Evolutionary conservation across 2,329 filamentous ascomycete genomes (phyloP), one percentile per base, ranked within the genome.

Genomic region (Phialocephala subalpina): DNA sequence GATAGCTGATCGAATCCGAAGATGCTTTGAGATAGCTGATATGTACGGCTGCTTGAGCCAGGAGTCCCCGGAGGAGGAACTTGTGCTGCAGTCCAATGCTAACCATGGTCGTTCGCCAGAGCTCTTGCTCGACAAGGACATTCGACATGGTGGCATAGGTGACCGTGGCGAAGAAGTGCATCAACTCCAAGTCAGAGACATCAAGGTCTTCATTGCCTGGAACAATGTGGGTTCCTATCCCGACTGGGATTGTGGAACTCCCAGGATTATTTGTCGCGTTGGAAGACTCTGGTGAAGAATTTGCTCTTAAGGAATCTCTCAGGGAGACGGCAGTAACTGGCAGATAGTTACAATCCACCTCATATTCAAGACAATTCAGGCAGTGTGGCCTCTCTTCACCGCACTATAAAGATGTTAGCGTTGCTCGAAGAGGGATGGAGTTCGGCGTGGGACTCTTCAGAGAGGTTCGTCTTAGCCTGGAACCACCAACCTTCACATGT

Each of bases 111-210:
- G 22, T 57, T 27, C 60, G 62, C 66, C 63, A 68, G 2, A 60
- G 27, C 20, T 38, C 49, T 25, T 60, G 47, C 36, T 63, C 42
- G 16, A 20, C 27, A 9, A 59, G 42, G 18, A 62, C 66, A 18
- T 35, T 63, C 8, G 47, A 47, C 59, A 66, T 25, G 25, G 60
- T 65, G 8, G n/a, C 16, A 40, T 60, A 68, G 20, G 63, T 68
- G n/a, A 27, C 22, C 1, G 59, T 65, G 7, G 63, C 33, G 27
- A 56, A 68, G 49, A 62, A 55, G 35, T 68, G 66, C 20, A 68
- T 22, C 8, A 65, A 45, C 56, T 58, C 49, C 16, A 65, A 36
- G 20, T 63, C 61, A 11, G 60, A 56, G 20, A 38, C 20, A 29
- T 65, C 61, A 11, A 59, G 29, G 3, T 62, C 58, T 3, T 38